These are phyloP conservation scores for Salix caprea DNA, from an alignment of 345 rosid species.

Conservation along the genomic window DNA sequence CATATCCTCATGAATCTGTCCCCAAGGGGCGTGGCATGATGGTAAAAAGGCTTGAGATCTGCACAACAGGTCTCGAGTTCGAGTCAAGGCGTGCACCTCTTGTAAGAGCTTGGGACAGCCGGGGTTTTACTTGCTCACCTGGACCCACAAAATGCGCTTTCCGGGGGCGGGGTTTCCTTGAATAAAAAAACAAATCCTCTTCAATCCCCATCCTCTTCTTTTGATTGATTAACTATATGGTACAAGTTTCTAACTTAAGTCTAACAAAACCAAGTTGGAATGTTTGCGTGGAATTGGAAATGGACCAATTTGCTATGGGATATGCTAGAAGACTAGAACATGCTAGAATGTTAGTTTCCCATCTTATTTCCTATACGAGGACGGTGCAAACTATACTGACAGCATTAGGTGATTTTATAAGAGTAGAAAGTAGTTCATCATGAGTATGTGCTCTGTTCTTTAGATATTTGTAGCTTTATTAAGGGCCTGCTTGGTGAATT, in stretches of 20 bases:
- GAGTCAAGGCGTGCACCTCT: no score
- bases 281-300: background rate
- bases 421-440: background rate
- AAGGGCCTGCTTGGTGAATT: background rate
- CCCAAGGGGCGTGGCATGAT: no score
- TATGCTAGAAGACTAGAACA: background rate
- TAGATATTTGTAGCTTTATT: background rate
- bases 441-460: background rate
- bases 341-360: background rate
- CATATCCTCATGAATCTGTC: background rate
- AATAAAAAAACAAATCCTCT: background rate
- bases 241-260: background rate
- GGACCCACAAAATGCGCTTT: no score
- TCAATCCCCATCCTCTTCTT: background rate
- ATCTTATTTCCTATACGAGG: background rate
- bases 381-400: background rate
- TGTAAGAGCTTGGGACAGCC: no score
- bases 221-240: background rate
- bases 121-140: no score
- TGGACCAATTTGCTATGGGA: background rate
- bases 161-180: no score
- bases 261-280: background rate
- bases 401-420: background rate
- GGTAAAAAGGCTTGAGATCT: no score
- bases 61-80: no score